Evolutionary conservation across 1,139 yeast species (phyloP), one percentile per base, ranked within the genome.

Genomic region (Pneumocystis carinii): DNA sequence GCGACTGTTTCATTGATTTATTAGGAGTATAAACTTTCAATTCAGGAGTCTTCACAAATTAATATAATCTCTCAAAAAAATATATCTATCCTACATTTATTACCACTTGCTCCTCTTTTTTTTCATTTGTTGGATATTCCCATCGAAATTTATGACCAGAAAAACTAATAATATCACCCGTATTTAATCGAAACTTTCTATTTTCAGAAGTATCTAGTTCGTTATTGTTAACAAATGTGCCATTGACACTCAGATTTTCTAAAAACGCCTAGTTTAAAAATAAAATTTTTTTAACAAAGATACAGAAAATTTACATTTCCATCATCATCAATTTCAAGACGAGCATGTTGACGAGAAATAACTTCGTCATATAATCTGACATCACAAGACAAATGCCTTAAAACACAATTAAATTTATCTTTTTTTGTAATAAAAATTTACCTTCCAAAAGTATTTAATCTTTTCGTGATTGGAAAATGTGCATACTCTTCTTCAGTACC

Each of bases 381-480:
- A 48, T 48, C 55, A 6, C 55, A 48, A 1, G 55, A 48, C 32
- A 48, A 12, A 48, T 48, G 55, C 15, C 55, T 48, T 24, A 19
- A 19, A 6, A 48, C 14, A 8, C 27, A 7, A 48, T 48, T 24
- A 48, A 12, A 12, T 48, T 24, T 12, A 1, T 19, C 8, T 2
- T 17, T 17, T 17, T 42, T 14, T 48, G 7, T 48, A 24, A 48
- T 10, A 48, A 8, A 10, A 48, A 48, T 39, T 24, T 48, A 48
- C 55, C 55, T 48, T 48, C 55, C 55, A 24, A 48, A 48, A 48
- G 55, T 48, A 48, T 48, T 48, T 48, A 48, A 48, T 48, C 32
- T 48, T 48, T 48, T 48, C 55, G 55, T 48, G 24, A 48, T 48
- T 7, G 55, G 55, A 24, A 48, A 48, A 12, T 48, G 55, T 24